Percentiles rank a stretch among this genome's conserved stretches.
These are phyloP conservation scores for Suhomyces bribrorum DNA, from an alignment of 1,139 yeast species.

Conservation along the genomic window DNA sequence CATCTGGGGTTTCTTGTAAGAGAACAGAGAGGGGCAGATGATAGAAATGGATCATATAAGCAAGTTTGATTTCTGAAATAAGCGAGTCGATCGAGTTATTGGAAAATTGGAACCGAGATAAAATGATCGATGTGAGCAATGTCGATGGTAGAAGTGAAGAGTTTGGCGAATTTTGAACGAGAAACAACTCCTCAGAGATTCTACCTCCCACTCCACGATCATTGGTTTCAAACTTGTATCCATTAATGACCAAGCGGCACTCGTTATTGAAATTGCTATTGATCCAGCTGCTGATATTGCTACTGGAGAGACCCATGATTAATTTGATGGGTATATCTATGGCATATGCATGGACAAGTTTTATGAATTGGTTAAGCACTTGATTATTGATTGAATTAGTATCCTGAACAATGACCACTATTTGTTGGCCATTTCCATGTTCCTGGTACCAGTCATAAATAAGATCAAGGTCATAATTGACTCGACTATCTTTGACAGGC, in stretches of 20 bases:
- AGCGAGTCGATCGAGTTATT: slow-evolving; percentile 55
- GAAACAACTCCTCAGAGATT: slow-evolving; percentile 37
- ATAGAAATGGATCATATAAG: slow-evolving; percentile 70
- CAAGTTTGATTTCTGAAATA: slow-evolving; percentile 54
- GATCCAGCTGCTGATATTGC: slow-evolving; percentile 41
- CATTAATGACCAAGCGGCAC: slow-evolving; percentile 33
- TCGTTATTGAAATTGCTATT: slow-evolving; percentile 35
- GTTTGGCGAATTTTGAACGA: slow-evolving; percentile 22
- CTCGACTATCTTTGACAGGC: slow-evolving; percentile 28
- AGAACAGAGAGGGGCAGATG: slow-evolving; percentile 63
- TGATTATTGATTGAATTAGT: slow-evolving; percentile 58
- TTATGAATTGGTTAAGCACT: slow-evolving; percentile 52
- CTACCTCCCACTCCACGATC: slow-evolving; percentile 44
- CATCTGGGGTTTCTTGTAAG: slow-evolving; percentile 2
- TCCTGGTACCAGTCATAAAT: slow-evolving; percentile 46
- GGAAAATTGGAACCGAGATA: slow-evolving; percentile 41
- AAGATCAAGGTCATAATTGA: slow-evolving; percentile 55
- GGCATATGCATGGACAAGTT: slow-evolving; percentile 42
- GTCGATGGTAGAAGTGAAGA: slow-evolving; percentile 20
- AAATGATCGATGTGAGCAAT: slow-evolving; percentile 35
- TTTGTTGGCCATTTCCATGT: slow-evolving; percentile 17
- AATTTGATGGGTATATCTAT: slow-evolving; percentile 45
- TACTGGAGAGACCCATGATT: slow-evolving; percentile 57
- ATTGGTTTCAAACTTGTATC: slow-evolving; percentile 46
- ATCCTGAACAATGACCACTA: slow-evolving; percentile 60